Evolutionary conservation across 768 basidiomycete species (phyloP), one percentile per base, ranked within the genome.

Genomic region (Megacollybia marginata): DNA sequence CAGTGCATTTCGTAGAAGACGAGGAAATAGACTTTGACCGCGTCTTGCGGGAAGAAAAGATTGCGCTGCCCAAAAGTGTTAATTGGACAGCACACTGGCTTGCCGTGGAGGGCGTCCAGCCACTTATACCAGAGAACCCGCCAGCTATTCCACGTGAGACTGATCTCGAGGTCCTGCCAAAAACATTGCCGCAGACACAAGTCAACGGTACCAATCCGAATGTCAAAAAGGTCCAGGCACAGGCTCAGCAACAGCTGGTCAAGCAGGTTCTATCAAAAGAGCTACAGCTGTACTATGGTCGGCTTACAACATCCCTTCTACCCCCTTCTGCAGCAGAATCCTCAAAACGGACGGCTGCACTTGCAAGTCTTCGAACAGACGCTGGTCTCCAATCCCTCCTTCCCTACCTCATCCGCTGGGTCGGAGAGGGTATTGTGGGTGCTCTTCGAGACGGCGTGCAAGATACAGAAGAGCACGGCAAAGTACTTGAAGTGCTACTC

Each of bases 11-110:
- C 59, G 82, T 95, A 15, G 92, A 96, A 52, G 96, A 99, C 62
- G 93, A 97, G 57, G 96, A 98, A 66, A 86, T 99, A 44, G 96
- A 98, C 67, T 92, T 99, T 58, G 90, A 94, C 61, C 89, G 84
- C 48, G 83, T 93, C 9, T 67, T 97, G 38, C 79, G 88, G 48
- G 88, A 91, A 58, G 90, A 92, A 63, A 87, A 92, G 64, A 83
- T 92, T 33, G 72, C 78, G 1, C 67, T 93, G 8, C 90, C 92
- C 0, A 83, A 85, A 57, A 85, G 84, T 38, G 83, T 89, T 49
- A 82, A 75, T 56, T 94, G 90, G 85, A 87, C 84, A 0, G 94
- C 96, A 2, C 96, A 99, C 62, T 99, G 96, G 96, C 76, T 99
- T 32, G 94, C 94, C 1, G 92, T 99, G 35, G 96, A 99, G 58